Evolutionary conservation across 164 flowering plant genomes (phyloP).

Genomic region (Annona squamosa): DNA sequence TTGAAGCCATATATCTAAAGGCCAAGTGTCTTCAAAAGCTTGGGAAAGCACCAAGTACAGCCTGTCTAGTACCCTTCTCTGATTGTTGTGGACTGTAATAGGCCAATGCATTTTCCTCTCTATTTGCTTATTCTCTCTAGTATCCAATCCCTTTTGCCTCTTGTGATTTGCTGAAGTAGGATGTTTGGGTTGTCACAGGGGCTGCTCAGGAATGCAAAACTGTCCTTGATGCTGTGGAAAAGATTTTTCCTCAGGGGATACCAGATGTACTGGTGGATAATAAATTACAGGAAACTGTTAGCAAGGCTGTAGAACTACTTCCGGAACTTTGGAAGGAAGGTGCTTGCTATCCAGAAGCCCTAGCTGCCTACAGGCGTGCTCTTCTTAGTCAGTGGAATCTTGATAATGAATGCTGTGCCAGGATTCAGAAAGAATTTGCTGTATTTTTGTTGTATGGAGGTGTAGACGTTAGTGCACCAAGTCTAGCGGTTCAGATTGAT

Average conservation of each 20-base stretch:
- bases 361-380: slow-evolving; percentile 76
- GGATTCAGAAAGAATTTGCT: slow-evolving; percentile 85
- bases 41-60: slow-evolving; percentile 58
- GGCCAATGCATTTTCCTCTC: background rate
- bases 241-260: slow-evolving; percentile 66
- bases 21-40: slow-evolving; percentile 92
- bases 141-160: background rate
- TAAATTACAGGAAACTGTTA: slow-evolving; percentile 82
- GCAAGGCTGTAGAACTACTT: slow-evolving; percentile 91
- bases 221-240: slow-evolving; percentile 90
- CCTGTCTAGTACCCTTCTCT: background rate
- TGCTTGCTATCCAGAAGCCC: slow-evolving; percentile 66
- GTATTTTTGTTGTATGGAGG: slow-evolving; percentile 78
- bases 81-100: background rate
- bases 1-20: slow-evolving; percentile 88
- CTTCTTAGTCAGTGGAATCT: slow-evolving; percentile 90
- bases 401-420: slow-evolving; percentile 65
- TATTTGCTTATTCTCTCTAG: background rate
- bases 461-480: slow-evolving; percentile 82
- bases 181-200: slow-evolving; percentile 47
- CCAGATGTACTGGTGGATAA: slow-evolving; percentile 60
- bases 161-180: slow-evolving; percentile 6
- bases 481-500: slow-evolving; percentile 64
- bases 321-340: slow-evolving; percentile 92
- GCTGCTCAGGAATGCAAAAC: slow-evolving; percentile 86